These are phyloP conservation scores for Alisma plantagoaquatica DNA, from an alignment of 106 monocot species.

Conservation along the genomic window DNA sequence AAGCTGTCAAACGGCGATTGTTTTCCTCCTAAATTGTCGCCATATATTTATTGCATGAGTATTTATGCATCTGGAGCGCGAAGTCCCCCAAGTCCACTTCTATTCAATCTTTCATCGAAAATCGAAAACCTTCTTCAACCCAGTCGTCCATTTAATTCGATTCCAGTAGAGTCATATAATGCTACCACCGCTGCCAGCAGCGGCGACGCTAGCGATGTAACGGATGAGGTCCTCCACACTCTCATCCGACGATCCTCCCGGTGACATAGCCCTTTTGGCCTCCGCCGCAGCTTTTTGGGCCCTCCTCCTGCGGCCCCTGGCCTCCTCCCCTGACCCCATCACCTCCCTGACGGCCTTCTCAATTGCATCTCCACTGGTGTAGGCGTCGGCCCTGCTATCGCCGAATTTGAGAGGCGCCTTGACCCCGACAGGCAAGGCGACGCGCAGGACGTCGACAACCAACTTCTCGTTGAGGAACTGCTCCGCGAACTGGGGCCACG, in stretches of 20 bases:
- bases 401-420: conserved; percentile 1
- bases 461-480: conserved; percentile 38
- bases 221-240: too few species aligned
- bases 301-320: neutral
- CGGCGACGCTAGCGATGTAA: too few species aligned
- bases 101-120: too few species aligned
- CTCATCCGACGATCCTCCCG: neutral
- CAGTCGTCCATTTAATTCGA: too few species aligned
- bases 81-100: too few species aligned
- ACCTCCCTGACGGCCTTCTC: neutral
- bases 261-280: neutral
- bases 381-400: neutral
- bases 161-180: too few species aligned
- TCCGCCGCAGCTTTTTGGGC: neutral
- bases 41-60: too few species aligned
- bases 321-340: neutral
- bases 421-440: conserved; percentile 14
- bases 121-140: too few species aligned
- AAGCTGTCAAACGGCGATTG: too few species aligned
- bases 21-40: too few species aligned
- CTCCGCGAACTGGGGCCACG: conserved; percentile 41
- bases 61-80: too few species aligned
- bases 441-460: conserved; percentile 26
- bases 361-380: neutral
- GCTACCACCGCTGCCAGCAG: too few species aligned